phyloP scores from a whole-genome alignment of 768 basidiomycete genomes.

The Suillus clintonianus region DNA sequence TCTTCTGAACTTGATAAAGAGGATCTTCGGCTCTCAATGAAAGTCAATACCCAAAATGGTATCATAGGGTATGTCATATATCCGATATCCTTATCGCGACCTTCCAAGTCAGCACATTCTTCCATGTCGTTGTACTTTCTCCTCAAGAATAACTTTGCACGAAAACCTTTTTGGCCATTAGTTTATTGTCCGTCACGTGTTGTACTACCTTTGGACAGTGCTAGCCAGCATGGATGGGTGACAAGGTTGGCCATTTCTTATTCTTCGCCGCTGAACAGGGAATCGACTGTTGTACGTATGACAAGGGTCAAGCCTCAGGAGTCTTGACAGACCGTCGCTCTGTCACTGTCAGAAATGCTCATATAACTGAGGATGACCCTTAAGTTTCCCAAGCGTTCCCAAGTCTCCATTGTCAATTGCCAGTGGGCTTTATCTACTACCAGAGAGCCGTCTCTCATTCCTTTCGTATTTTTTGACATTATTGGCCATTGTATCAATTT shows the following conservation, averaged over 20 bases:
- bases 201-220: not conserved
- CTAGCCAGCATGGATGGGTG: too few relatives aligned
- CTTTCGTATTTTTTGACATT: constrained; percentile 10
- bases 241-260: not conserved
- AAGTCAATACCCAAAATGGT: not conserved
- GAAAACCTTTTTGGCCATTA: constrained; percentile 3
- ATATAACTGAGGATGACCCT: constrained; percentile 18
- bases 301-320: constrained; percentile 15
- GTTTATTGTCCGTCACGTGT: constrained; percentile 14
- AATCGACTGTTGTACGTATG: constrained; percentile 6
- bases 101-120: not conserved
- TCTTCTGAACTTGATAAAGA: not conserved
- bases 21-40: not conserved
- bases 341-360: not conserved
- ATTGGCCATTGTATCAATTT: constrained; percentile 17
- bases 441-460: constrained; percentile 3
- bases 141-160: not conserved
- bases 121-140: constrained; percentile 1
- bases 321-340: not conserved
- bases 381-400: not conserved
- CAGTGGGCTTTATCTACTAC: not conserved
- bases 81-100: not conserved
- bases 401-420: not conserved
- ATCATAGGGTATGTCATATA: not conserved
- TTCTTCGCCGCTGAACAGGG: not conserved